Percentiles rank a stretch among this genome's conserved stretches.
Conservation (phyloP, 441 rosid species). For the Populus hybrid region DNA sequence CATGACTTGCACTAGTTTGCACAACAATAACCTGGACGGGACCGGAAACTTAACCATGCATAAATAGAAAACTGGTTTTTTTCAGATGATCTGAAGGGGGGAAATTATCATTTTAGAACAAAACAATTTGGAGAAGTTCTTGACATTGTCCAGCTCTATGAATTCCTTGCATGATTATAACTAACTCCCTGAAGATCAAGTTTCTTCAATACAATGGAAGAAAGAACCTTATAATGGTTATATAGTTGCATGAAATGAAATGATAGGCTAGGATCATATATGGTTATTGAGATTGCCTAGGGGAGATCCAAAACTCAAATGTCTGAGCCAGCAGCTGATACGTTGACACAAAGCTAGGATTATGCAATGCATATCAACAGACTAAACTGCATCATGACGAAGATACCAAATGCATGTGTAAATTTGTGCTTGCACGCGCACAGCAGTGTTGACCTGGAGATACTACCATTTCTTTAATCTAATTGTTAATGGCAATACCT, state of each 20-base stretch:
- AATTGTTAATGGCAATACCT: conserved; percentile 40
- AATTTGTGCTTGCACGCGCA: background rate
- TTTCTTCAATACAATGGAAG: background rate
- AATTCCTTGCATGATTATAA: background rate
- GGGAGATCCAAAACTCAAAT: background rate
- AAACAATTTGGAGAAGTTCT: background rate
- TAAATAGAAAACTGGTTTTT: background rate
- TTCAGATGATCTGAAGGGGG: background rate
- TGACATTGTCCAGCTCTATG: background rate
- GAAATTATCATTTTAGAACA: background rate
- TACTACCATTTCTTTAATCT: background rate
- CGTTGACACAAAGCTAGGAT: background rate
- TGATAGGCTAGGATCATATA: background rate
- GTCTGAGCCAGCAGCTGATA: background rate
- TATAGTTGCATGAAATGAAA: background rate
- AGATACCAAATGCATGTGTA: background rate
- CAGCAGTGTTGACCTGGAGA: background rate
- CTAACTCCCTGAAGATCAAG: background rate
- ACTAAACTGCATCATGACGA: background rate
- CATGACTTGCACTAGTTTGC: background rate
- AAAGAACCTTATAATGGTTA: background rate
- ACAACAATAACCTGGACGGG: background rate
- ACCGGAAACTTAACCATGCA: background rate
- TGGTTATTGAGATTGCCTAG: background rate
- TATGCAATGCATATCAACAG: background rate